Evolutionary conservation across 495 filamentous ascomycete species (phyloP).

Genomic region (Lineolata rhizophorae): DNA sequence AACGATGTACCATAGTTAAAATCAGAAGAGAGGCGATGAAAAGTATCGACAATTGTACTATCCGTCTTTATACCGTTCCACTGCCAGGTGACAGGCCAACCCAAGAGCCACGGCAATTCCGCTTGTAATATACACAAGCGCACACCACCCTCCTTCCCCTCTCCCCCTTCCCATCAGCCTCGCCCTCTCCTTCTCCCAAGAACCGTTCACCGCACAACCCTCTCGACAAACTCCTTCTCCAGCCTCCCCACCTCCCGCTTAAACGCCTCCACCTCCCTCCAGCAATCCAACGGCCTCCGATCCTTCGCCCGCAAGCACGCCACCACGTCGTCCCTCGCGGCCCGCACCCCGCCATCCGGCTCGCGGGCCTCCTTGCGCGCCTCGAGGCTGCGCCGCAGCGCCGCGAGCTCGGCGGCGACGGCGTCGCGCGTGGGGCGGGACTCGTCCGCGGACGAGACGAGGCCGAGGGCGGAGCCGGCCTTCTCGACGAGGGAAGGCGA

Average conservation of each 20-base stretch:
- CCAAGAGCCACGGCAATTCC: no score
- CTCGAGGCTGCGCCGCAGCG: constrained; percentile 51
- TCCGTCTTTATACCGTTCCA: no score
- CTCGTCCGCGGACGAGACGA: no score
- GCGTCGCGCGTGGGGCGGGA: constrained; percentile 27
- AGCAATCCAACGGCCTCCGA: constrained; percentile 81
- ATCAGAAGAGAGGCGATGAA: no score
- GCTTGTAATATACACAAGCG: no score
- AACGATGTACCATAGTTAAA: no score
- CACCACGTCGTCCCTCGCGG: constrained; percentile 56
- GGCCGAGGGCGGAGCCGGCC: constrained; percentile 23
- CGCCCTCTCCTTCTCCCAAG: no score
- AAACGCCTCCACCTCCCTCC: constrained; percentile 79
- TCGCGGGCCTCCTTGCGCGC: constrained; percentile 47
- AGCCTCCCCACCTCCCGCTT: constrained; percentile 65
- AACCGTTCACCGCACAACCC: constrained; percentile 35
- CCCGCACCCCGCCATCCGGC: constrained; percentile 41
- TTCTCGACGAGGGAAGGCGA: constrained; percentile 17
- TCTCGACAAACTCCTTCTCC: constrained; percentile 73
- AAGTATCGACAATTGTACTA: no score
- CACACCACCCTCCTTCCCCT: no score
- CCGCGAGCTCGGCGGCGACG: constrained; percentile 47
- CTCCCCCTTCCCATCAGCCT: no score
- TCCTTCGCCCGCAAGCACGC: constrained; percentile 72
- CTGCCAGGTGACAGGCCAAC: no score